Conservation (phyloP, 176 grass and related monocot species). For the Chrysopogon serrulatus region DNA sequence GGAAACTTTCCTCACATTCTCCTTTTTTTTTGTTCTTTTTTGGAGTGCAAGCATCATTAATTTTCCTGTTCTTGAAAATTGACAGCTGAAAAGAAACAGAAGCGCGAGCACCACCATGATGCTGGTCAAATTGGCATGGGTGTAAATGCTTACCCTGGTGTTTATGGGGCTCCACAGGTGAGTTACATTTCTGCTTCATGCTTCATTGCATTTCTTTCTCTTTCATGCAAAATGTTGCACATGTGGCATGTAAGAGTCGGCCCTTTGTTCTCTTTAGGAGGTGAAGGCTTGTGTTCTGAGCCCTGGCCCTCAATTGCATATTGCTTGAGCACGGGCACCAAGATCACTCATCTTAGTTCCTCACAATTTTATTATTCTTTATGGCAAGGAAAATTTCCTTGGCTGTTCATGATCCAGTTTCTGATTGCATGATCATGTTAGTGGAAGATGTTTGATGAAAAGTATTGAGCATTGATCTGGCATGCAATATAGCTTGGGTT, state of each 20-base stretch:
- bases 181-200: slow-evolving; percentile 30
- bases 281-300: neutral
- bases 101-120: slow-evolving; percentile 72
- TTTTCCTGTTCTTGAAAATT: slow-evolving; percentile 37
- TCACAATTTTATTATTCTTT: neutral
- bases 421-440: neutral
- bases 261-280: neutral
- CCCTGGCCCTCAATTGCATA: neutral
- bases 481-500: neutral
- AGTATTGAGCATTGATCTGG: neutral
- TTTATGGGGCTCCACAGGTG: slow-evolving; percentile 91
- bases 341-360: neutral
- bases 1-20: neutral
- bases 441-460: neutral
- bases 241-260: neutral
- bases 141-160: slow-evolving; percentile 65
- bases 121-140: slow-evolving; percentile 59
- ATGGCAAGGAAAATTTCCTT: neutral
- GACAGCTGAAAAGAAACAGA: slow-evolving; percentile 90
- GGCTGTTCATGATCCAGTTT: neutral
- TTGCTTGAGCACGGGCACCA: neutral
- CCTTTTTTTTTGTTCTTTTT: neutral
- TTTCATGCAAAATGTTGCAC: neutral
- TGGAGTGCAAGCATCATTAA: neutral
- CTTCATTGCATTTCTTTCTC: neutral